These are phyloP conservation scores for Penicillium frequentans DNA, from an alignment of 2,329 filamentous ascomycete species.

Conservation along the genomic window DNA sequence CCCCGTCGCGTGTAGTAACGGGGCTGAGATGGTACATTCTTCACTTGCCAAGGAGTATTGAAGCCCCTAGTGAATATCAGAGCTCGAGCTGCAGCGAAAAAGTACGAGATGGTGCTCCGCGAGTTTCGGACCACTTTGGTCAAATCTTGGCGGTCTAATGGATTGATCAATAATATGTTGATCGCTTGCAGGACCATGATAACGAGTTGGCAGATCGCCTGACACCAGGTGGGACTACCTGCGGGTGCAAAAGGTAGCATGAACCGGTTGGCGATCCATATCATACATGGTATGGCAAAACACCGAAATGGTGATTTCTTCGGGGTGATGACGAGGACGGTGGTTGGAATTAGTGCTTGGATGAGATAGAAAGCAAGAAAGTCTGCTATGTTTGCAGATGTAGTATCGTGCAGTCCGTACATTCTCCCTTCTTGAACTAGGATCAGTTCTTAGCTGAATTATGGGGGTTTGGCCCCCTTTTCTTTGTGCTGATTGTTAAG, in stretches of 20 bases:
- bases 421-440: neutral
- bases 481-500: too few relatives aligned
- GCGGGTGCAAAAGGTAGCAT: constrained; percentile 7
- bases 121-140: neutral
- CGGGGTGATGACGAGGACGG: constrained; percentile 1
- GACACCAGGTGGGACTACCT: constrained; percentile 9
- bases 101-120: neutral
- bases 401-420: neutral
- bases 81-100: neutral
- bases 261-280: constrained; percentile 8
- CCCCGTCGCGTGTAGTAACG: neutral
- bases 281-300: constrained; percentile 5
- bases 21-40: neutral
- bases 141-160: neutral
- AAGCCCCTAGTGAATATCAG: neutral
- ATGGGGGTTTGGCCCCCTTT: neutral
- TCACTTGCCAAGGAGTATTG: neutral
- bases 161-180: neutral
- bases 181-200: neutral
- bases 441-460: neutral
- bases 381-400: neutral
- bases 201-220: neutral
- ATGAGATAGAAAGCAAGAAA: neutral
- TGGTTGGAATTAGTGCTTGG: neutral
- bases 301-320: constrained; percentile 8